Percentiles rank a stretch among this genome's conserved stretches.
Evolutionary conservation across 352 stramenopile species (phyloP).

Genomic region (Blastocystis sp.): DNA sequence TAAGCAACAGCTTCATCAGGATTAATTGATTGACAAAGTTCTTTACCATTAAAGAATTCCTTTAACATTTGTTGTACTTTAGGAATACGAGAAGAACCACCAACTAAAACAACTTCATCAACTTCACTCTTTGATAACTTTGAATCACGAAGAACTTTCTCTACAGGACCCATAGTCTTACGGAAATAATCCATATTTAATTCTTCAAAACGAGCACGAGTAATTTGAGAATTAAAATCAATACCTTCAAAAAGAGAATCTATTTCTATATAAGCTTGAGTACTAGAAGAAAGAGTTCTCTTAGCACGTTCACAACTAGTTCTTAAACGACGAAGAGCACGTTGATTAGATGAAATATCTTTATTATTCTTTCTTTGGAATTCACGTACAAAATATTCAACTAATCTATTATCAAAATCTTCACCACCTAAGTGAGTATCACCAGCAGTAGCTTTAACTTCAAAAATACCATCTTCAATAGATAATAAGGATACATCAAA

Average conservation of each 20-base stretch:
- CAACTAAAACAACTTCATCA: conserved; percentile 53
- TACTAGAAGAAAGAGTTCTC: conserved; percentile 77
- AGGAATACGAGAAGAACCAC: conserved; percentile 49
- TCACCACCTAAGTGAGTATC: conserved; percentile 77
- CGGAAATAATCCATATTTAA: conserved; percentile 67
- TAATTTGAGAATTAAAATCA: conserved; percentile 86
- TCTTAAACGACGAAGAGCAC: conserved; percentile 72
- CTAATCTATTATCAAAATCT: no score
- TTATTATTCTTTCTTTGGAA: conserved; percentile 75
- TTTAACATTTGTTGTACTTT: conserved; percentile 48
- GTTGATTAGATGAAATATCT: conserved; percentile 69
- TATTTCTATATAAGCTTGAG: conserved; percentile 82
- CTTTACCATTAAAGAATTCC: conserved; percentile 47
- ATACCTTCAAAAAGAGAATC: conserved; percentile 86
- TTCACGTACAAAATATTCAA: conserved; percentile 79
- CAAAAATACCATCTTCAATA: conserved; percentile 75
- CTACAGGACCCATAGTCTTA: conserved; percentile 39
- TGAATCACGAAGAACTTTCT: conserved; percentile 41
- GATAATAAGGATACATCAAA: conserved; percentile 76
- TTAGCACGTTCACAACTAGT: conserved; percentile 84
- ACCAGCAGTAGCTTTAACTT: conserved; percentile 78
- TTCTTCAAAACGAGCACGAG: conserved; percentile 80
- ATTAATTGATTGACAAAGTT: conserved; percentile 42
- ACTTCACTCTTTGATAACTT: conserved; percentile 44
- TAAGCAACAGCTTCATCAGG: conserved; percentile 37